These are phyloP conservation scores for Teratosphaeria destructans DNA, from an alignment of 2,329 filamentous ascomycete species.

Conservation along the genomic window DNA sequence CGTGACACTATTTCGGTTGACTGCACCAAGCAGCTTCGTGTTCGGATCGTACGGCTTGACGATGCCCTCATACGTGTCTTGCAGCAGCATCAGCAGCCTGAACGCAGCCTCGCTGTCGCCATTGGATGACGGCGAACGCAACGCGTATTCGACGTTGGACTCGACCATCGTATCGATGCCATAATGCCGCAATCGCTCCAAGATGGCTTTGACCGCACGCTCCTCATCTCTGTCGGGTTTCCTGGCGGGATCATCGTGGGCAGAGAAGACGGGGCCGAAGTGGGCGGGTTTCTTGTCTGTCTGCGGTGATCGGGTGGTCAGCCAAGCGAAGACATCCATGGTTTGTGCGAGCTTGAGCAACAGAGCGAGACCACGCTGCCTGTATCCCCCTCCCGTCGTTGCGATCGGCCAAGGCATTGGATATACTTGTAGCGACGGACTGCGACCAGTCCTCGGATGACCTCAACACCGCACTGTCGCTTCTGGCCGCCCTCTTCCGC, in stretches of 20 bases:
- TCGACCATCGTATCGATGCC: conserved; percentile 49
- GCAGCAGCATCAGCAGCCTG: conserved; percentile 65
- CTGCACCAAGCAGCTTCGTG: conserved; percentile 67
- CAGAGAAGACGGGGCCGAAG: conserved; percentile 52
- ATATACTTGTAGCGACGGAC: neutral
- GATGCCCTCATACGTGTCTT: conserved; percentile 70
- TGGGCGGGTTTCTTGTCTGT: conserved; percentile 46
- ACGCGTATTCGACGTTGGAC: conserved; percentile 52
- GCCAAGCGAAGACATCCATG: neutral
- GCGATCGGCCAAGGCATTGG: neutral
- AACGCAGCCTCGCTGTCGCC: conserved; percentile 65
- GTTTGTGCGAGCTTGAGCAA: neutral
- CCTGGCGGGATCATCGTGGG: conserved; percentile 44
- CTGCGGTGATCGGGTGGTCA: conserved; percentile 4
- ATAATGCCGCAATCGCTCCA: conserved; percentile 40
- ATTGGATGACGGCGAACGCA: conserved; percentile 52
- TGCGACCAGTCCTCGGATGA: neutral
- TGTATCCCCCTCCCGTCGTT: no score
- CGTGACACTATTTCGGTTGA: conserved; percentile 78
- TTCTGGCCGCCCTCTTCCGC: neutral
- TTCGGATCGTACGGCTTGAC: conserved; percentile 64
- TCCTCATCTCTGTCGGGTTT: conserved; percentile 47
- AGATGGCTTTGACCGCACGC: conserved; percentile 46
- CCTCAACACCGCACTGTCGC: neutral
- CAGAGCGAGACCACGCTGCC: neutral